These are phyloP conservation scores for Diaporthe batatas DNA, from an alignment of 2,329 filamentous ascomycete species.

Conservation along the genomic window DNA sequence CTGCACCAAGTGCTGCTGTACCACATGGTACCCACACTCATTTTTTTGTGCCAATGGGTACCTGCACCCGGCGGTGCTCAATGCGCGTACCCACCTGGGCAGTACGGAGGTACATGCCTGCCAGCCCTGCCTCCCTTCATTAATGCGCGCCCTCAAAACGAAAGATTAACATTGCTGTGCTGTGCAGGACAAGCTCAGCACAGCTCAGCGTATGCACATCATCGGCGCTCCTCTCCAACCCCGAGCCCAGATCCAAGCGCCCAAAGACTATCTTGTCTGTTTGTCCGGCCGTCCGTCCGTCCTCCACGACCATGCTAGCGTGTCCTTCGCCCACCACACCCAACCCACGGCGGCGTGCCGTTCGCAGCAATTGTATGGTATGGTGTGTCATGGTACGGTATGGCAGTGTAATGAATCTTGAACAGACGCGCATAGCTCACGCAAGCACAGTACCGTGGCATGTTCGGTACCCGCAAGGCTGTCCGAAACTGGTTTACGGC, in stretches of 20 bases:
- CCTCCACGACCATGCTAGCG: not conserved
- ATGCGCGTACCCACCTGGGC: not conserved
- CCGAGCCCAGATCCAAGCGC: conserved; percentile 14
- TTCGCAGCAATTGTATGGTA: not conserved
- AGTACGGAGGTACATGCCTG: not conserved
- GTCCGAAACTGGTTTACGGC: conserved; percentile 5
- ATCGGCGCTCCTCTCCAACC: conserved; percentile 14
- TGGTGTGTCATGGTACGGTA: not conserved
- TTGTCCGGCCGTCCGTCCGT: too few species aligned
- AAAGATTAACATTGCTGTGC: not conserved
- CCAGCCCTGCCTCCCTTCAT: not conserved
- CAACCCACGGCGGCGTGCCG: not conserved
- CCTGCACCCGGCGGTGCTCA: not conserved
- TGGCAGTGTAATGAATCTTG: not conserved
- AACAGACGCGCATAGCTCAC: not conserved
- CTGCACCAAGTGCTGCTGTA: not conserved
- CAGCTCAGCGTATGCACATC: conserved; percentile 8
- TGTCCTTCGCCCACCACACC: not conserved
- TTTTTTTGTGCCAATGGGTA: not conserved
- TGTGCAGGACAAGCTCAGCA: not conserved
- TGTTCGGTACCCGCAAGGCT: conserved; percentile 24
- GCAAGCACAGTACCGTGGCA: not conserved
- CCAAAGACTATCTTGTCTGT: not conserved
- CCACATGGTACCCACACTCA: not conserved
- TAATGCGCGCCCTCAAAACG: conserved; percentile 16